phyloP scores from a whole-genome alignment of 148 eudicot genomes.

The Diospyros lotus region DNA sequence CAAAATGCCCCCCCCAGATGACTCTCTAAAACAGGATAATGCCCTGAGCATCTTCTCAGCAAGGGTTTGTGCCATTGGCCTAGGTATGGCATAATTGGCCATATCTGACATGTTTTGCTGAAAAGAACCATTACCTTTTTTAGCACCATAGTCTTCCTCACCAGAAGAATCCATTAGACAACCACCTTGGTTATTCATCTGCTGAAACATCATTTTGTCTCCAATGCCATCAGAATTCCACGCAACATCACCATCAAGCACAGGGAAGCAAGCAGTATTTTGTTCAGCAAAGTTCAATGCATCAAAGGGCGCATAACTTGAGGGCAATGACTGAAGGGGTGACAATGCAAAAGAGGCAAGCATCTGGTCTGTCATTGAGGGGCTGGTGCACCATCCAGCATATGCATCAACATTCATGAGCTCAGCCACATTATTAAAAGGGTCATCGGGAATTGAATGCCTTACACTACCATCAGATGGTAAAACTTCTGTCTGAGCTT shows the following conservation, averaged over 20 bases:
- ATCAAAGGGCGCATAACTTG: slow-evolving; percentile 34
- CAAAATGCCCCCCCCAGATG: slow-evolving; percentile 65
- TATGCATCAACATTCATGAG: slow-evolving; percentile 54
- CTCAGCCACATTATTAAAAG: slow-evolving; percentile 33
- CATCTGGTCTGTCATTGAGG: slow-evolving; percentile 56
- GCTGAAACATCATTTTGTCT: slow-evolving; percentile 27
- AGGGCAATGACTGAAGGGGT: slow-evolving; percentile 25
- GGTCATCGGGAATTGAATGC: slow-evolving; percentile 34
- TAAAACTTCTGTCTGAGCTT: slow-evolving; percentile 28
- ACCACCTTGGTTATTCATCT: slow-evolving; percentile 17
- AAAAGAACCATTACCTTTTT: slow-evolving; percentile 11
- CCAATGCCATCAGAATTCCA: slow-evolving; percentile 25
- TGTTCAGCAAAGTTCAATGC: slow-evolving; percentile 41
- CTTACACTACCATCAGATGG: slow-evolving; percentile 27
- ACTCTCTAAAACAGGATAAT: slow-evolving; percentile 66
- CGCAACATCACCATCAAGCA: slow-evolving; percentile 21
- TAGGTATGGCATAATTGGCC: slow-evolving; percentile 33
- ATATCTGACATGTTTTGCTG: slow-evolving; percentile 23
- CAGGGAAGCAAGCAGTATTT: slow-evolving; percentile 17
- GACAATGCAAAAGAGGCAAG: slow-evolving; percentile 43
- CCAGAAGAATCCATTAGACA: slow-evolving; percentile 17
- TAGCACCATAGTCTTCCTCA: slow-evolving; percentile 19
- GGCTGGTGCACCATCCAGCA: slow-evolving; percentile 75
- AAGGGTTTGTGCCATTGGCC: slow-evolving; percentile 40
- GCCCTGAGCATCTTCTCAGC: slow-evolving; percentile 75